phyloP scores from a whole-genome alignment of 192 early-diverging fungal species.

The Coemansia sp. region DNA sequence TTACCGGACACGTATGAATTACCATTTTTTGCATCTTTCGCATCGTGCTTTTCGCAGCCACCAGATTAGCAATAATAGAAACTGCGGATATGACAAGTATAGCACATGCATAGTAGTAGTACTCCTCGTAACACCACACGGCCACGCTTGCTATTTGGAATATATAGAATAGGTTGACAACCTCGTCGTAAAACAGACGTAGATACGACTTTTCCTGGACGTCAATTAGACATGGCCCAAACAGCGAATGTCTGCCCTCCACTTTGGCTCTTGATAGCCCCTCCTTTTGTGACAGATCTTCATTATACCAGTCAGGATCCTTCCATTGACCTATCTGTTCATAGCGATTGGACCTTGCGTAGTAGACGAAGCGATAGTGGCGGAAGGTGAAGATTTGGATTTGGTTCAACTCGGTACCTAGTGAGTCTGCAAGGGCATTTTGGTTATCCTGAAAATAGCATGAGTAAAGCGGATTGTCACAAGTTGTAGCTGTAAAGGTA shows the following conservation, averaged over 20 bases:
- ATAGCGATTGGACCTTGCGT: conserved; percentile 14
- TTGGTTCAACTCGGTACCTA: not conserved
- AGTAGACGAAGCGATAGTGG: conserved; percentile 42
- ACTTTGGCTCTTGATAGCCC: conserved; percentile 57
- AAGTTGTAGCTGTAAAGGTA: not conserved
- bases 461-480: not conserved
- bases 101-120: conserved; percentile 91
- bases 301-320: conserved; percentile 32
- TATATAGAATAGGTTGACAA: conserved; percentile 77
- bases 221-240: conserved; percentile 72
- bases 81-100: conserved; percentile 86
- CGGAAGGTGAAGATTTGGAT: conserved; percentile 32
- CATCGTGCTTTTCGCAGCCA: conserved; percentile 71
- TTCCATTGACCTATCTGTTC: conserved; percentile 36
- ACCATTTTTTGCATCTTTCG: conserved; percentile 77
- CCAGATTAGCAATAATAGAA: conserved; percentile 75
- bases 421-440: not conserved
- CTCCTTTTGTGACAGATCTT: not conserved
- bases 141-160: conserved; percentile 78
- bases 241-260: conserved; percentile 58
- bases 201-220: conserved; percentile 65
- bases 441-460: conserved; percentile 13
- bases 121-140: conserved; percentile 86
- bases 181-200: conserved; percentile 68
- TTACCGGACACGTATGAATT: conserved; percentile 72